Evolutionary conservation across 1,139 yeast species (phyloP).

Genomic region (Geotrichum macrosporum): DNA sequence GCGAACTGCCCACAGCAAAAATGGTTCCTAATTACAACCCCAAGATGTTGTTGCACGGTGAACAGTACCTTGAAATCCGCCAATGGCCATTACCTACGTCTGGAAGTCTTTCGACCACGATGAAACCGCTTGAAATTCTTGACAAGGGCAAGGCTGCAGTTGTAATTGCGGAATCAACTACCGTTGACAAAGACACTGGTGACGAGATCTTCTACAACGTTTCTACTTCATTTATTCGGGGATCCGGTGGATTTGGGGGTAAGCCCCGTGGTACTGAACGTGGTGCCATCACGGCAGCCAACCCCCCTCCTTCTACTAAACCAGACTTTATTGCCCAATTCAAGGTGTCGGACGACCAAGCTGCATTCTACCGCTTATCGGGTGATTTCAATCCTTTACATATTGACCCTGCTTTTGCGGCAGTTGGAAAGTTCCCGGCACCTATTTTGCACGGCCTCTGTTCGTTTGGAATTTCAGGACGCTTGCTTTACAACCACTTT

Average conservation of each 20-base stretch:
- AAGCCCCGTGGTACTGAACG: conserved; percentile 53
- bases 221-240: conserved; percentile 81
- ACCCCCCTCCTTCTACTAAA: conserved; percentile 56
- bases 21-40: conserved; percentile 82
- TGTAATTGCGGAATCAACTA: conserved; percentile 68
- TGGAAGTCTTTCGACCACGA: conserved; percentile 54
- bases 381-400: conserved; percentile 96
- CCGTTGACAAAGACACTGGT: conserved; percentile 66
- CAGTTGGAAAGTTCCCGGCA: conserved; percentile 76
- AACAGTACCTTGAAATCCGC: conserved; percentile 78
- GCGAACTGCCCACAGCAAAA: conserved; percentile 51
- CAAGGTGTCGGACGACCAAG: conserved; percentile 68
- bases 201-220: conserved; percentile 74
- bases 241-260: conserved; percentile 55
- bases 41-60: conserved; percentile 83
- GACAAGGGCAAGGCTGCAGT: conserved; percentile 90
- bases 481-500: conserved; percentile 69
- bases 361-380: conserved; percentile 83
- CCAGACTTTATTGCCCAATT: conserved; percentile 67
- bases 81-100: conserved; percentile 75
- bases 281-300: conserved; percentile 58
- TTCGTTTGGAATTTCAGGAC: conserved; percentile 76
- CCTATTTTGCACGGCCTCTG: conserved; percentile 95
- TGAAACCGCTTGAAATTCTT: conserved; percentile 64
- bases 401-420: conserved; percentile 87